Base-by-base conservation (phyloP, 371 early-diverging fungal genomes). In the Lichtheimia ramosa region DNA sequence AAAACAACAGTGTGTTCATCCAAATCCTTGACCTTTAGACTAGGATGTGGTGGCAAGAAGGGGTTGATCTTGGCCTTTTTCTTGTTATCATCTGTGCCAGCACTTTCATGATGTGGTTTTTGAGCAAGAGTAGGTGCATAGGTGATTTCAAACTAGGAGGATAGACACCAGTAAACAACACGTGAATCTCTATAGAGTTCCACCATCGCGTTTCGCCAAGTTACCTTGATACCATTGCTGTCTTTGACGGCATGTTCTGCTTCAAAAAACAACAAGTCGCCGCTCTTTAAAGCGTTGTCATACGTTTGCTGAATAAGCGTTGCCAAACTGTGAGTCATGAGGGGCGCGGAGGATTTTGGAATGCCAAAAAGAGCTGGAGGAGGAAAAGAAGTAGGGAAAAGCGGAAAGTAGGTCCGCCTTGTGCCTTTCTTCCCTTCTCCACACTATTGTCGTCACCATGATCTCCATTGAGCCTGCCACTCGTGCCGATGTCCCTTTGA, bases 31-130 rank as follows among this genome's bases (percentile, higher is more conserved):
- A 93, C 84, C 23, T 66, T 74, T 40, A 91, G 74, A 0, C 74
- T 74, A 16, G 86, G 86, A 49, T 80, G 72, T 23, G 89, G 88
- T 15, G 87, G 83, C 52, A 88, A 59, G 63, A 91, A 93, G 3
- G 93, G 93, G 56, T 89, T 83, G 24, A 63, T 43, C 50, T 72
- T 77, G 50, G 69, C 63, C 12, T 63, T 59, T 57, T 34, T 56
- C 40, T 55, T 65, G 23, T 65, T 61, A 13, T 62, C 58, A 13
- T 66, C 60, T 3, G 43, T 62, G 7, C 62, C 57, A 5, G 75
- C 62, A 0, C 64, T 65, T 18, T 46, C 61, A 16, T 20, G 14
- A n/a, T 43, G 40, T 3, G 85, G 82, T 60, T 85, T 85, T 42
- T 66, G 61, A 8, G 76, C 71, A 12, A 85, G 61, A 0, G 68